Evolutionary conservation across 2,329 filamentous ascomycete species (phyloP).

Genomic region (Incumbomyces delicatus): DNA sequence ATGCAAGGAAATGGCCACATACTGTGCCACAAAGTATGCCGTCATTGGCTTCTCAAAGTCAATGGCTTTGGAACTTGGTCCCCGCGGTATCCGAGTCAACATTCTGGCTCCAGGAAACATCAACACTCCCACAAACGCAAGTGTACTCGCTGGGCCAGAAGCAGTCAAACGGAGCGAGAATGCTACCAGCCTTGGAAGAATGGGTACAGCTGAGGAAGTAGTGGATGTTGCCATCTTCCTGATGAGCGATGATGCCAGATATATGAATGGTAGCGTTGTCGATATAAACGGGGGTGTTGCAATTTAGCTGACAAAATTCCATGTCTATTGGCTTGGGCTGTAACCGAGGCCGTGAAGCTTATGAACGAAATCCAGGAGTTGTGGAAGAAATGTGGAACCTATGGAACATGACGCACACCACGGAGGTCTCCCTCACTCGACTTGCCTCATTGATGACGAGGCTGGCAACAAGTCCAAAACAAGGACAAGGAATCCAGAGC

Average conservation of each 20-base stretch:
- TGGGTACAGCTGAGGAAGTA: conserved; percentile 27
- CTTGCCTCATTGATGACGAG: too few relatives aligned
- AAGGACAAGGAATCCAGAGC: too few relatives aligned
- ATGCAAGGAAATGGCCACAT: conserved; percentile 24
- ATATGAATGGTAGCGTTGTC: conserved; percentile 35
- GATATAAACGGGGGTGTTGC: conserved; percentile 36
- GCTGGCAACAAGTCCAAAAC: too few relatives aligned
- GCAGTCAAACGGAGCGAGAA: conserved; percentile 21
- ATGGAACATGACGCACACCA: too few relatives aligned
- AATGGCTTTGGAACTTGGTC: conserved; percentile 26
- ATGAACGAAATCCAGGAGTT: too few relatives aligned
- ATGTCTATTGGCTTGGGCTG: too few relatives aligned
- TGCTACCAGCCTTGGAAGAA: conserved; percentile 38
- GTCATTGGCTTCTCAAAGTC: conserved; percentile 36
- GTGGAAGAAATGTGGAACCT: too few relatives aligned
- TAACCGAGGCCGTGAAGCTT: too few relatives aligned
- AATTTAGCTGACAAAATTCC: neutral
- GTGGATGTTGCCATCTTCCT: conserved; percentile 35
- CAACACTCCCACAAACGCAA: conserved; percentile 36
- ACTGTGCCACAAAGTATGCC: conserved; percentile 36
- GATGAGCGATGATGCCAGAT: conserved; percentile 37
- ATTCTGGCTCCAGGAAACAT: conserved; percentile 35
- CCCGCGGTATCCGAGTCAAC: conserved; percentile 29
- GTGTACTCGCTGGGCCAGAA: conserved; percentile 29
- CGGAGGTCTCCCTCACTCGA: too few relatives aligned